phyloP scores from a whole-genome alignment of 345 rosid genomes.

The Camelina laxa region DNA sequence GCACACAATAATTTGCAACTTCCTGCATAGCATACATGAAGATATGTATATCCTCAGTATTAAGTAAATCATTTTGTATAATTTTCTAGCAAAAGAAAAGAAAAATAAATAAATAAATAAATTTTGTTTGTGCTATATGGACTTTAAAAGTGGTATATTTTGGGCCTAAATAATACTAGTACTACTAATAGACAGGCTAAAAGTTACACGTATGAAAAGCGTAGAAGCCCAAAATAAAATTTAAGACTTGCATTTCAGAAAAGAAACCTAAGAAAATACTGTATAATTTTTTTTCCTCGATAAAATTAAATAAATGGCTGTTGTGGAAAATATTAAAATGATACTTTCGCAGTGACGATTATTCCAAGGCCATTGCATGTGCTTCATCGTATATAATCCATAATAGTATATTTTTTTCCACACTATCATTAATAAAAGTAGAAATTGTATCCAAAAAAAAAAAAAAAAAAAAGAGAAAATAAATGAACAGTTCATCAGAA shows the following conservation, averaged over 20 bases:
- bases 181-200: background rate
- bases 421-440: constrained; percentile 12
- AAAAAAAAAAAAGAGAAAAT: constrained; percentile 21
- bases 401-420: background rate
- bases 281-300: too few relatives aligned
- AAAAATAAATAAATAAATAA: too few relatives aligned
- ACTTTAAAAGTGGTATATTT: background rate
- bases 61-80: too few relatives aligned
- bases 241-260: background rate
- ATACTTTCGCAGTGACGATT: constrained; percentile 36
- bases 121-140: too few relatives aligned
- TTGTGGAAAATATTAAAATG: constrained; percentile 34
- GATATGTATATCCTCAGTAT: too few relatives aligned
- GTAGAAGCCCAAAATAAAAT: background rate
- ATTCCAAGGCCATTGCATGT: constrained; percentile 41
- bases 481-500: constrained; percentile 30
- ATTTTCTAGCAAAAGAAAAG: too few relatives aligned
- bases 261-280: background rate
- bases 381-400: constrained; percentile 13
- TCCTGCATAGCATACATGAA: too few relatives aligned
- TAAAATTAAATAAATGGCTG: background rate
- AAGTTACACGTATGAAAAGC: background rate
- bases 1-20: too few relatives aligned
- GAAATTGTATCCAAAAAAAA: background rate
- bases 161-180: background rate